Conservation (phyloP, 2,329 filamentous ascomycete genomes). For the Aspergillus floridensis region DNA sequence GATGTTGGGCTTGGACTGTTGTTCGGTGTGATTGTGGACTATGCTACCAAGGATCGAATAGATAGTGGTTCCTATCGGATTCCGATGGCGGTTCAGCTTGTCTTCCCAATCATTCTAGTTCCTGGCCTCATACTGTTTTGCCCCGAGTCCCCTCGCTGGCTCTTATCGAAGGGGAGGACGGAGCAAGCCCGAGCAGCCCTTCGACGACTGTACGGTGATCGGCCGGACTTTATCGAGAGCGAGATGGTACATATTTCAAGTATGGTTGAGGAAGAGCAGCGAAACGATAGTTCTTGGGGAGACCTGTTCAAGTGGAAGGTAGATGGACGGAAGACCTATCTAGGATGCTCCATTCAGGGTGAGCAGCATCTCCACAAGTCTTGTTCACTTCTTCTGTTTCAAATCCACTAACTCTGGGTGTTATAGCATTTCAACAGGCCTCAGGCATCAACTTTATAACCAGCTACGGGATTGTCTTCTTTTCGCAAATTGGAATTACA, state of each 20-base stretch:
- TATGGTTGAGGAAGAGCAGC: conserved; percentile 9
- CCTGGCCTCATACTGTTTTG: conserved; percentile 7
- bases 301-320: not conserved
- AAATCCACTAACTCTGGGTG: not conserved
- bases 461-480: conserved; percentile 3
- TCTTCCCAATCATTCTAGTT: not conserved
- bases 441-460: conserved; percentile 4
- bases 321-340: conserved; percentile 1
- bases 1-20: conserved; percentile 2
- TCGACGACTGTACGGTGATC: conserved; percentile 4
- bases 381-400: too few species aligned
- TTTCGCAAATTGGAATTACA: not conserved
- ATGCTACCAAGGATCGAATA: not conserved
- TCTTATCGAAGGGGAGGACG: conserved; percentile 6
- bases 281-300: not conserved
- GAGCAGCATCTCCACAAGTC: not conserved
- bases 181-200: conserved; percentile 8
- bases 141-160: conserved; percentile 16
- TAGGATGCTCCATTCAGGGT: not conserved
- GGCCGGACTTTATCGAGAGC: conserved; percentile 1
- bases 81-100: conserved; percentile 2
- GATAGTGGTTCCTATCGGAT: conserved; percentile 3
- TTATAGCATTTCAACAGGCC: not conserved
- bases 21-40: conserved; percentile 1
- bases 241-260: conserved; percentile 4